Evolutionary conservation across 2,329 filamentous ascomycete species (phyloP).

Genomic region (Lasiodiplodia gonubiensis): DNA sequence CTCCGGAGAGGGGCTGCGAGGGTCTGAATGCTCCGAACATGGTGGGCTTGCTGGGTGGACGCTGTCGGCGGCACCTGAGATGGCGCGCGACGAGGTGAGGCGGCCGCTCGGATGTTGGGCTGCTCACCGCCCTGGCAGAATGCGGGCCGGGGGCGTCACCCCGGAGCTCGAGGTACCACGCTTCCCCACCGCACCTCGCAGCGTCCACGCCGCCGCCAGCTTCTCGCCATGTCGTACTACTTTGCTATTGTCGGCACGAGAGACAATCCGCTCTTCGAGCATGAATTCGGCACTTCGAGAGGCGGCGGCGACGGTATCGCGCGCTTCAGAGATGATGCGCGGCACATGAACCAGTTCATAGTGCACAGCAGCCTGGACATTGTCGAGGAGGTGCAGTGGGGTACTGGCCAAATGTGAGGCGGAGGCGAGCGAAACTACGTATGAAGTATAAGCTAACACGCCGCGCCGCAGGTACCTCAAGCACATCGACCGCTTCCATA

Average conservation of each 20-base stretch:
- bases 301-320: conserved; percentile 91
- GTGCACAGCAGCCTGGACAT: conserved; percentile 93
- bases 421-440: not conserved
- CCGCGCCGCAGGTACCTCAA: conserved; percentile 79
- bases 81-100: not conserved
- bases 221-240: conserved; percentile 86
- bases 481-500: conserved; percentile 94
- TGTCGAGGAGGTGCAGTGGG: conserved; percentile 96
- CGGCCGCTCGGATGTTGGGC: conserved; percentile 12
- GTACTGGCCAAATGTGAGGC: conserved; percentile 76
- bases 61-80: not conserved
- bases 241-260: conserved; percentile 95
- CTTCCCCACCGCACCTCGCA: not conserved
- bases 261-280: conserved; percentile 94
- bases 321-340: conserved; percentile 84
- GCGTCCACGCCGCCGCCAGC: not conserved
- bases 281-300: conserved; percentile 96
- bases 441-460: not conserved
- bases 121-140: conserved; percentile 27
- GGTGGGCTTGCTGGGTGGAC: conserved; percentile 31
- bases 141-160: not conserved
- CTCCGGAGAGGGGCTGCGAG: conserved; percentile 47
- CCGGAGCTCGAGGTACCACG: conserved; percentile 10
- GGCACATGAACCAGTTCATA: conserved; percentile 97
- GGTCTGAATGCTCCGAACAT: conserved; percentile 50